Evolutionary conservation across 2,329 filamentous ascomycete species (phyloP).

Genomic region (Aspergillus proliferans): DNA sequence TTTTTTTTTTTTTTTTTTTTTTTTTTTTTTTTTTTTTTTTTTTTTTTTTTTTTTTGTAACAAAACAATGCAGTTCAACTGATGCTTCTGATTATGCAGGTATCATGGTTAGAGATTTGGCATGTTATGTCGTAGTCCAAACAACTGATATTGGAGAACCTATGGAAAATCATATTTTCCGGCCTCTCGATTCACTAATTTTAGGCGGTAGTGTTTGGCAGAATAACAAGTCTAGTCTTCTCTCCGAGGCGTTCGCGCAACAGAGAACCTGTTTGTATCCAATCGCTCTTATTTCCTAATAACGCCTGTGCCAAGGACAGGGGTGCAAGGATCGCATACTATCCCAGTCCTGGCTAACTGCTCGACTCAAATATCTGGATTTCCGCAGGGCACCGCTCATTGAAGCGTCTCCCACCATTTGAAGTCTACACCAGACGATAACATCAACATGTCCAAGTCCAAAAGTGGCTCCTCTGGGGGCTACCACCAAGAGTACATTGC

Average conservation of each 20-base stretch:
- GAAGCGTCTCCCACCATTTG: background rate
- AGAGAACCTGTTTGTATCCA: background rate
- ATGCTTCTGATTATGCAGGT: background rate
- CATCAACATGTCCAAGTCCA: conserved; percentile 34
- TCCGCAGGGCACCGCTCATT: background rate
- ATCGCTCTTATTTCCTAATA: background rate
- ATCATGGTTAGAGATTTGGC: no score
- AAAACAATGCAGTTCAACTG: background rate
- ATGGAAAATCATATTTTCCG: no score
- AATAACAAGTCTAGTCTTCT: conserved; percentile 13
- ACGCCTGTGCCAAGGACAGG: background rate
- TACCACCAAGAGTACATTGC: conserved; percentile 96
- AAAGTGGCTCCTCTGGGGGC: conserved; percentile 33
- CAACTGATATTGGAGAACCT: no score
- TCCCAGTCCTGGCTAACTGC: background rate
- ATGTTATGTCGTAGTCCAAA: no score
- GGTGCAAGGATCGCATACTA: background rate
- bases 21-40: no score
- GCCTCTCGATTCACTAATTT: background rate
- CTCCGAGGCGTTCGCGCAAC: background rate
- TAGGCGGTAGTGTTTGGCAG: conserved; percentile 24
- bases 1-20: no score
- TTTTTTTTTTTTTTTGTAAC: no score
- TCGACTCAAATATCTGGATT: background rate
- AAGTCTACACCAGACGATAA: background rate